These are phyloP conservation scores for Asterophora parasitica DNA, from an alignment of 768 basidiomycete genomes.

Conservation along the genomic window DNA sequence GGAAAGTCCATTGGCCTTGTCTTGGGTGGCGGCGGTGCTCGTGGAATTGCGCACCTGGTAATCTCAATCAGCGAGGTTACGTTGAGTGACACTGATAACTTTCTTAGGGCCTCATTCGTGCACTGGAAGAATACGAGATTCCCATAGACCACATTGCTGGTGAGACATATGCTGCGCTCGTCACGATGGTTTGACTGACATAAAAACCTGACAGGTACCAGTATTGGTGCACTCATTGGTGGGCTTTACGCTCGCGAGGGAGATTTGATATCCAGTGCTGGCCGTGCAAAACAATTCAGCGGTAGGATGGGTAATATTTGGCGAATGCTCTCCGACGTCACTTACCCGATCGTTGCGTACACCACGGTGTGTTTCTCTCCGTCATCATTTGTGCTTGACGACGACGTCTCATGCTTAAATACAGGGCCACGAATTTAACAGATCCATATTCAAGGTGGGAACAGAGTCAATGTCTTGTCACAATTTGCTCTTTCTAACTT, in stretches of 20 bases:
- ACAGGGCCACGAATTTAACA: constrained; percentile 92
- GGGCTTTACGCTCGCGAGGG: constrained; percentile 94
- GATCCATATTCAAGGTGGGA: constrained; percentile 83
- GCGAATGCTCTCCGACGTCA: constrained; percentile 90
- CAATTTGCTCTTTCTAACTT: neutral
- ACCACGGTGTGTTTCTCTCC: constrained; percentile 57
- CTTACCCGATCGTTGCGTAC: constrained; percentile 88
- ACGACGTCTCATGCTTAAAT: constrained; percentile 5
- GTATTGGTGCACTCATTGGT: constrained; percentile 89
- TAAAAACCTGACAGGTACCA: constrained; percentile 51
- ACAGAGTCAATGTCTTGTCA: neutral
- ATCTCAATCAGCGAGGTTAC: constrained; percentile 10
- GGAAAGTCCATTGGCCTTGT: constrained; percentile 93
- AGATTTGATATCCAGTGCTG: constrained; percentile 80
- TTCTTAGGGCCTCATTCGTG: constrained; percentile 81
- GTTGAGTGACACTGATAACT: constrained; percentile 10
- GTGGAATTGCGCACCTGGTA: constrained; percentile 52
- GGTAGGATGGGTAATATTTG: constrained; percentile 91
- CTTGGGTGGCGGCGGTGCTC: constrained; percentile 95
- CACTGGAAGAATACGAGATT: constrained; percentile 85
- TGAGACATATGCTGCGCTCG: constrained; percentile 19
- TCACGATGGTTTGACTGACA: constrained; percentile 5
- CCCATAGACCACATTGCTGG: constrained; percentile 94
- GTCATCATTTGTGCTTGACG: neutral
- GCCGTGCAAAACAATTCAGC: constrained; percentile 88